Evolutionary conservation across 2,329 filamentous ascomycete species (phyloP).

Genomic region (Stemphylium beticola): DNA sequence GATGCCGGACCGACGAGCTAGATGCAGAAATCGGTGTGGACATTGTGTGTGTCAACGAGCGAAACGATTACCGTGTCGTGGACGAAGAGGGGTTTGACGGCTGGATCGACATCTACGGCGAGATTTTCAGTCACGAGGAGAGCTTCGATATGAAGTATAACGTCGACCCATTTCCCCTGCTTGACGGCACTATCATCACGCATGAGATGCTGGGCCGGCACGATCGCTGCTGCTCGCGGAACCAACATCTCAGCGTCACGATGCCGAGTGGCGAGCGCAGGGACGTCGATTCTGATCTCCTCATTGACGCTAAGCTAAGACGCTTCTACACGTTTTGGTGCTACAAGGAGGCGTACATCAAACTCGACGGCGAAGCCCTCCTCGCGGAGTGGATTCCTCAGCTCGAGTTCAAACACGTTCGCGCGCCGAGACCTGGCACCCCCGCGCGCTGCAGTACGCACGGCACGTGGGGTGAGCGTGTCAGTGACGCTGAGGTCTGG

Average conservation of each 20-base stretch:
- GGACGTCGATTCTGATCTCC: constrained; percentile 51
- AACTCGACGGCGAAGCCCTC: constrained; percentile 80
- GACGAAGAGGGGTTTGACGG: constrained; percentile 67
- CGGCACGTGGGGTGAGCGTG: constrained; percentile 55
- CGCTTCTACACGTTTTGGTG: constrained; percentile 81
- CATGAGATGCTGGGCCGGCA: constrained; percentile 51
- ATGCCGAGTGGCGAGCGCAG: constrained; percentile 45
- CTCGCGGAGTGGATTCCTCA: constrained; percentile 74
- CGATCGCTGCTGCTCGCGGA: constrained; percentile 51
- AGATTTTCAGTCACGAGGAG: constrained; percentile 71
- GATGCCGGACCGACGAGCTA: constrained; percentile 35
- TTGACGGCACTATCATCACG: constrained; percentile 52
- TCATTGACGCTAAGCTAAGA: constrained; percentile 68
- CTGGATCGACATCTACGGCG: constrained; percentile 75
- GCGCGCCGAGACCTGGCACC: constrained; percentile 53
- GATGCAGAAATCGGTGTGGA: constrained; percentile 70
- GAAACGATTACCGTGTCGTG: constrained; percentile 65
- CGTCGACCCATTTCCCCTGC: constrained; percentile 51
- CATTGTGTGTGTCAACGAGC: constrained; percentile 76
- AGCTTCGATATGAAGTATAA: constrained; percentile 66
- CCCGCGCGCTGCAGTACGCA: constrained; percentile 52
- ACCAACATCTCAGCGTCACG: constrained; percentile 48
- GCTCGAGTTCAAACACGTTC: constrained; percentile 71
- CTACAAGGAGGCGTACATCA: constrained; percentile 80
- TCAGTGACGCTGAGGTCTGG: constrained; percentile 58